Conservation (phyloP, 495 filamentous ascomycete species). For the Pyrenopolyporus hunteri region DNA sequence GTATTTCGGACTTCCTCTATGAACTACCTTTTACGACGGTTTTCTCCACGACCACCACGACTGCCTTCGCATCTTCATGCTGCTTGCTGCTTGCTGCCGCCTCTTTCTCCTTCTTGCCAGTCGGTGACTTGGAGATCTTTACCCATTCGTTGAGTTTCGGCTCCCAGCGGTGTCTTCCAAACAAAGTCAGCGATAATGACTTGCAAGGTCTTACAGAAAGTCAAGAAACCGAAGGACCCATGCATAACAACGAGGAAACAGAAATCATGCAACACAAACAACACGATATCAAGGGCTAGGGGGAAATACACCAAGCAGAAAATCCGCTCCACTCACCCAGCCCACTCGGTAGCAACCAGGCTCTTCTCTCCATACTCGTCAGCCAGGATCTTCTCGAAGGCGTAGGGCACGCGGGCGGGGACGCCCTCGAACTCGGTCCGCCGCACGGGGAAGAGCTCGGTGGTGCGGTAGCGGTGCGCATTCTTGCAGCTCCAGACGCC, state of each 20-base stretch:
- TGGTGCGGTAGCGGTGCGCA: slow-evolving; percentile 70
- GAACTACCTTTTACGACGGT: slow-evolving; percentile 25
- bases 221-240: no score
- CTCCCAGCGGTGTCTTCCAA: slow-evolving; percentile 54
- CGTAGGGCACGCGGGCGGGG: slow-evolving; percentile 75
- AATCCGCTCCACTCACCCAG: slow-evolving; percentile 64
- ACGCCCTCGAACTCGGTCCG: slow-evolving; percentile 79
- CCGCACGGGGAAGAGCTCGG: slow-evolving; percentile 79
- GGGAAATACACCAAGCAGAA: no score
- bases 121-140: slow-evolving; percentile 41
- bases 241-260: not conserved
- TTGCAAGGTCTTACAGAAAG: not conserved
- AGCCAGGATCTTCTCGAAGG: slow-evolving; percentile 71
- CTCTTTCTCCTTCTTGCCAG: slow-evolving; percentile 15
- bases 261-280: not conserved
- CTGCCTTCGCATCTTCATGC: slow-evolving; percentile 32
- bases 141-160: slow-evolving; percentile 56
- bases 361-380: slow-evolving; percentile 76
- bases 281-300: not conserved
- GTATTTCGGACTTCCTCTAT: not conserved
- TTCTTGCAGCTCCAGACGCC: slow-evolving; percentile 86
- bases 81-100: slow-evolving; percentile 22
- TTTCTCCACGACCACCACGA: slow-evolving; percentile 39
- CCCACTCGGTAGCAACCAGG: slow-evolving; percentile 67
- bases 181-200: slow-evolving; percentile 13